Conservation (phyloP, 2,329 filamentous ascomycete genomes). For the Sporothrix euskadiensis region DNA sequence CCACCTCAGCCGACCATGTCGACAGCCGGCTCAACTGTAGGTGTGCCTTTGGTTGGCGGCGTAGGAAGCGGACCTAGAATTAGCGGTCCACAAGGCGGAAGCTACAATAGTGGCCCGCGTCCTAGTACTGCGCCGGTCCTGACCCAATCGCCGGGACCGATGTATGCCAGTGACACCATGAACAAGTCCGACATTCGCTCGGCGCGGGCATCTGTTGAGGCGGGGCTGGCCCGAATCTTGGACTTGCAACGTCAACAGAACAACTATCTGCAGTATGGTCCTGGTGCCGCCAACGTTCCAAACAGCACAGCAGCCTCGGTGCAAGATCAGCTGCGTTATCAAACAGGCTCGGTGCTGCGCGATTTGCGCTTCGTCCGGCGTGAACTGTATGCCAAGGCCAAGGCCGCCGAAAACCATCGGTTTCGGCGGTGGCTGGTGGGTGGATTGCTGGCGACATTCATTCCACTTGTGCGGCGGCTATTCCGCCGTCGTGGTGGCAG, state of each 20-base stretch:
- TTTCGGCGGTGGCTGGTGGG: constrained; percentile 57
- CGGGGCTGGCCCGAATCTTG: constrained; percentile 41
- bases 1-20: constrained; percentile 32
- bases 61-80: background rate
- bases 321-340: constrained; percentile 47
- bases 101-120: constrained; percentile 10
- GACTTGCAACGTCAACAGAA: constrained; percentile 39
- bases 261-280: constrained; percentile 33
- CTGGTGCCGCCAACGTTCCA: constrained; percentile 36
- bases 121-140: constrained; percentile 21
- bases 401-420: constrained; percentile 49
- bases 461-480: constrained; percentile 54
- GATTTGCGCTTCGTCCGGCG: constrained; percentile 49
- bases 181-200: constrained; percentile 33
- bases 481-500: constrained; percentile 49
- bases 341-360: constrained; percentile 46
- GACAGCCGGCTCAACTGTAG: constrained; percentile 29
- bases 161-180: constrained; percentile 23
- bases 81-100: background rate
- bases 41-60: background rate
- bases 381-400: constrained; percentile 48
- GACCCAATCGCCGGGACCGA: constrained; percentile 32
- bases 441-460: constrained; percentile 53
- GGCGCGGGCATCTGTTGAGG: constrained; percentile 36
- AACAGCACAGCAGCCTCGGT: constrained; percentile 41